A percentile compares a stretch with the other conserved stretches of the same genome.
These are phyloP conservation scores for Fusarium musae DNA, from an alignment of 2,329 filamentous ascomycete species.

Conservation along the genomic window DNA sequence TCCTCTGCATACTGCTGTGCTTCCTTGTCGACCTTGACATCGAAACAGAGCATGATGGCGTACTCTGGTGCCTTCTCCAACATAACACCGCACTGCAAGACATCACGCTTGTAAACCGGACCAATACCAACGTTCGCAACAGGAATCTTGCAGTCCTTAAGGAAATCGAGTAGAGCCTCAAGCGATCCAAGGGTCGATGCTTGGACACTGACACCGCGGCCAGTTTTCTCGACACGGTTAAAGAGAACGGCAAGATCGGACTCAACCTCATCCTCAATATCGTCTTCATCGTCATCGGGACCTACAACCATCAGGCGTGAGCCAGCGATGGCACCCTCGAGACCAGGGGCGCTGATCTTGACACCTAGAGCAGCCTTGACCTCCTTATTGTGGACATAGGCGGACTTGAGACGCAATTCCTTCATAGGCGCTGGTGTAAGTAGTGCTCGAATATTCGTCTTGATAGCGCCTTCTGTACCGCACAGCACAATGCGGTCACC, in stretches of 20 bases:
- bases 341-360: constrained; percentile 96
- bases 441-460: constrained; percentile 93
- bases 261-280: constrained; percentile 96
- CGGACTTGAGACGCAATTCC: constrained; percentile 93
- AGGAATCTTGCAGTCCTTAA: constrained; percentile 95
- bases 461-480: constrained; percentile 95
- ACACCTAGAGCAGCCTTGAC: constrained; percentile 98
- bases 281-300: constrained; percentile 94
- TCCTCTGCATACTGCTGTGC: constrained; percentile 91
- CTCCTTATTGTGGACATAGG: constrained; percentile 99
- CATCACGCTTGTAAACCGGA: constrained; percentile 96
- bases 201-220: constrained; percentile 95
- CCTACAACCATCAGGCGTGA: constrained; percentile 95
- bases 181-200: constrained; percentile 97
- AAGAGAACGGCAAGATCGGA: constrained; percentile 91
- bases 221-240: constrained; percentile 89
- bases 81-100: constrained; percentile 96
- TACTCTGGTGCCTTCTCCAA: constrained; percentile 93
- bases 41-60: constrained; percentile 99
- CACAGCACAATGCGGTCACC: constrained; percentile 95
- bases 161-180: constrained; percentile 94
- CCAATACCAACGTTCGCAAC: constrained; percentile 98
- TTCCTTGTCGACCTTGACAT: constrained; percentile 99
- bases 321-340: constrained; percentile 95
- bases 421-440: constrained; percentile 93